These are phyloP conservation scores for Ceratobasidium sp. DNA, from an alignment of 1,284 basidiomycete genomes.

Conservation along the genomic window DNA sequence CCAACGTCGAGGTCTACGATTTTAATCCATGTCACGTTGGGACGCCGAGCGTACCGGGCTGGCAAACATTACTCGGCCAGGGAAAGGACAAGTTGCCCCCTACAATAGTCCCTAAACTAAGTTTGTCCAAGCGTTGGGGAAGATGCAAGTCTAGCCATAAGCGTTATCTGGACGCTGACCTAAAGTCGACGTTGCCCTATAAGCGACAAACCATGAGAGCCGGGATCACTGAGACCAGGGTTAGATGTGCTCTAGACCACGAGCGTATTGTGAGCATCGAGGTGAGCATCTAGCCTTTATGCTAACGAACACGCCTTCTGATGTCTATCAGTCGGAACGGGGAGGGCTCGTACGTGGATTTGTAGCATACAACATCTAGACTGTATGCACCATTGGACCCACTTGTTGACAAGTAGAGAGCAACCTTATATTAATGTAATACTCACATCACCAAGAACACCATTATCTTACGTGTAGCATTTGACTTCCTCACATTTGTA, in stretches of 20 bases:
- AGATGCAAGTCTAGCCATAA: conserved; percentile 2
- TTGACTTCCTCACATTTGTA: not conserved
- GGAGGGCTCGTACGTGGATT: not conserved
- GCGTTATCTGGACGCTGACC: conserved; percentile 15
- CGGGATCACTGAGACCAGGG: not conserved
- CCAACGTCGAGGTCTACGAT: conserved; percentile 23
- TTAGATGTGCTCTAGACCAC: conserved; percentile 1
- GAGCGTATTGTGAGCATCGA: conserved; percentile 21
- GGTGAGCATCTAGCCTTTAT: not conserved
- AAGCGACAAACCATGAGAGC: conserved; percentile 28
- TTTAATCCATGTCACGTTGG: conserved; percentile 24
- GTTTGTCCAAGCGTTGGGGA: not conserved
- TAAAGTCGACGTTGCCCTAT: conserved; percentile 10
- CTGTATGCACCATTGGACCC: not conserved
- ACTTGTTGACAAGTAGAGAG: not conserved
- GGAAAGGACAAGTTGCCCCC: not conserved
- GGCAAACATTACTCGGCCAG: conserved; percentile 1
- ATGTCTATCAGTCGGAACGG: not conserved
- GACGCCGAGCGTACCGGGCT: not conserved
- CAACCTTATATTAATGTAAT: not conserved
- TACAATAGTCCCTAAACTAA: conserved; percentile 3
- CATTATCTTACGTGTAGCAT: not conserved
- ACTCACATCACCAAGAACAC: not conserved
- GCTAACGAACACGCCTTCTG: not conserved
- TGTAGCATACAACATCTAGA: not conserved